phyloP scores from a whole-genome alignment of 2,329 filamentous ascomycete genomes.

The Coniella lustricola region DNA sequence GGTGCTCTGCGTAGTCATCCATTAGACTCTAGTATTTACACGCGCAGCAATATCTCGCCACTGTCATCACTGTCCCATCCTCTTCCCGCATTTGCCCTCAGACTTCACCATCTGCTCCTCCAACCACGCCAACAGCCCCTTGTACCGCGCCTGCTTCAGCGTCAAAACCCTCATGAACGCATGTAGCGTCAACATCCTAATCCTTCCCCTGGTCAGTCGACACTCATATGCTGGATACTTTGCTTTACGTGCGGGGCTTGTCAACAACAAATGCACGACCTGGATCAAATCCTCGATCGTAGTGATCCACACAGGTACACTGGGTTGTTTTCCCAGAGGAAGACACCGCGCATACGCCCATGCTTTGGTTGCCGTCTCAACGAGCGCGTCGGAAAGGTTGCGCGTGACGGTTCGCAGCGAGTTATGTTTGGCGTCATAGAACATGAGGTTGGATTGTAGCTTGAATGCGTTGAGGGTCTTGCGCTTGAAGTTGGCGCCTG shows the following conservation, averaged over 20 bases:
- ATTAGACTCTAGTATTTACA: not conserved
- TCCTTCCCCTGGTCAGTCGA: constrained; percentile 52
- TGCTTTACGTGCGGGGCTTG: constrained; percentile 40
- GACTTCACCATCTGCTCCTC: constrained; percentile 37
- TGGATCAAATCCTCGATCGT: constrained; percentile 61
- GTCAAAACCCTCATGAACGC: constrained; percentile 65
- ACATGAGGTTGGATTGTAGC: constrained; percentile 77
- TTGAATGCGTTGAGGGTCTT: constrained; percentile 76
- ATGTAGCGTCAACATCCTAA: constrained; percentile 55
- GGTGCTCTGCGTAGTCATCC: too few species aligned
- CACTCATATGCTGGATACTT: constrained; percentile 49
- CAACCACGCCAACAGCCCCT: constrained; percentile 62
- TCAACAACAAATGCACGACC: constrained; percentile 58
- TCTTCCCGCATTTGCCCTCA: constrained; percentile 12
- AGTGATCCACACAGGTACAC: constrained; percentile 43
- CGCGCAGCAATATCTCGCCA: not conserved
- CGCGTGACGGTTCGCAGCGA: constrained; percentile 56
- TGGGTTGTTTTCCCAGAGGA: constrained; percentile 47
- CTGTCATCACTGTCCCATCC: not conserved
- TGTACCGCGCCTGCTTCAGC: constrained; percentile 65
- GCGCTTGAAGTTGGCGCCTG: constrained; percentile 71
- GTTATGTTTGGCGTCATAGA: constrained; percentile 76
- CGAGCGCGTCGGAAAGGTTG: constrained; percentile 71
- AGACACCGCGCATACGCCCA: constrained; percentile 57
- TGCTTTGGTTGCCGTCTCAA: constrained; percentile 71